Percentiles rank a stretch among this genome's conserved stretches.
These are phyloP conservation scores for Aspergillus sp. DNA, from an alignment of 2,329 filamentous ascomycete species.

Conservation along the genomic window DNA sequence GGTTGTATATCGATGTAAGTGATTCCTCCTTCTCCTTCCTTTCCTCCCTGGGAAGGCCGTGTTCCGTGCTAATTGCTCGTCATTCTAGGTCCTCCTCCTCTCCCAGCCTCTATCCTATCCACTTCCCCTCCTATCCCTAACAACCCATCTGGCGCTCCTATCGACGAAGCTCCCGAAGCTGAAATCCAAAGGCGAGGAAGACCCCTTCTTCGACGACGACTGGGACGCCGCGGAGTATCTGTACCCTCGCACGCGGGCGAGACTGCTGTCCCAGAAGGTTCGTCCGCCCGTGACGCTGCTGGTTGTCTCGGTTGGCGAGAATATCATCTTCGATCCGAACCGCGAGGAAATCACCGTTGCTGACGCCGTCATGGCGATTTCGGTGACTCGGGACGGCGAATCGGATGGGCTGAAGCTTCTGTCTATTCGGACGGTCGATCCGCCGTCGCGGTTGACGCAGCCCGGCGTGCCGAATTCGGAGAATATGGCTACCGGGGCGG, in stretches of 20 bases:
- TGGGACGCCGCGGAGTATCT: constrained; percentile 82
- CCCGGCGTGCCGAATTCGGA: constrained; percentile 66
- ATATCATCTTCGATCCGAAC: constrained; percentile 90
- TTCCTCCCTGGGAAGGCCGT: too few species aligned
- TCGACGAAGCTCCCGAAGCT: constrained; percentile 80
- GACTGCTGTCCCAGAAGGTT: constrained; percentile 30
- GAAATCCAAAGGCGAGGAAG: constrained; percentile 88
- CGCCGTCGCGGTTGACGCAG: constrained; percentile 70
- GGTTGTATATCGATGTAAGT: constrained; percentile 86
- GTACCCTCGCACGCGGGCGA: constrained; percentile 57
- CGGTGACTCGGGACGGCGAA: constrained; percentile 54
- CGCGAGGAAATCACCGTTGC: constrained; percentile 92
- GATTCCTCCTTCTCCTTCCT: background rate
- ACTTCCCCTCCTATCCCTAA: constrained; percentile 85
- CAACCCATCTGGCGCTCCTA: constrained; percentile 88
- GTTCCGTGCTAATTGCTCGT: constrained; percentile 6
- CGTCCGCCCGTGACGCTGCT: constrained; percentile 87
- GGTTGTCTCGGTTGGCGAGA: constrained; percentile 80
- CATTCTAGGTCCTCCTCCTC: constrained; percentile 75
- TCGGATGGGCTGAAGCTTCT: constrained; percentile 59
- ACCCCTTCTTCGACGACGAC: constrained; percentile 96
- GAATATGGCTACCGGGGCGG: constrained; percentile 54
- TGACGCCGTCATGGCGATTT: constrained; percentile 83
- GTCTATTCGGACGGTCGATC: constrained; percentile 71
- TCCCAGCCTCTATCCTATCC: constrained; percentile 93